Evolutionary conservation across 73 alveolate species (phyloP), one percentile per base, ranked within the genome.

Genomic region (Halteria grandinella): DNA sequence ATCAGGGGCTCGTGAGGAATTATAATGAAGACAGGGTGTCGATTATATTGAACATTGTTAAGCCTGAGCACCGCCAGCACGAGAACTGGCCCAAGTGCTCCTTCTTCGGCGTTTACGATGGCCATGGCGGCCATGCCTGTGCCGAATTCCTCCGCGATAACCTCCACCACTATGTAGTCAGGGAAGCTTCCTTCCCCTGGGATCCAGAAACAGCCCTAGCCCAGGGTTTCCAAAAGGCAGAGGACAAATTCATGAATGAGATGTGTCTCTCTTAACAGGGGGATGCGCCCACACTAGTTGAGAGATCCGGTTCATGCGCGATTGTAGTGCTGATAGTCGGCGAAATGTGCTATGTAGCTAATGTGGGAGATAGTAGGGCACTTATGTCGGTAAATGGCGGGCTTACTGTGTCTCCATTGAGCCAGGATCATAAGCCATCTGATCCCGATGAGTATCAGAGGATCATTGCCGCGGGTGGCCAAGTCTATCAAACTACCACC

Each of bases 331-430:
- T 82, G 48, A 82, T 82, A 0, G 83, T 82, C 12, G 97, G 88
- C 25, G 94, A 84, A 28, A 78, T 69, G 36, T 88, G 96, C 43
- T 96, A 95, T 83, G 92, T 93, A n/a, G 98, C 97, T 3, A 96
- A 96, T 66, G 97, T 96, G 33, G 99, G 99, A 18, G 99, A 96
- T 75, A 81, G 97, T 23, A 83, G 99, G 37, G 98, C 99, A 5
- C 91, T 96, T 25, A 71, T 93, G 39, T 83, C 97, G 55, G 83
- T 83, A 49, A 74, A 90, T 45, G 98, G 97, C 8, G 70, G 74
- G 49, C 64, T 63, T 17, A 79, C 69, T 25, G 57, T 60, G 8
- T n/a, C n/a, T n/a, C 78, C 64, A 28, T 77, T 95, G 47, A 82
- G 94, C 47, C 70, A 57, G 39, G 99, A 95, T 66, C 99, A 95